These are phyloP conservation scores for Geoglossum glabrum DNA, from an alignment of 495 filamentous ascomycete genomes.

Conservation along the genomic window DNA sequence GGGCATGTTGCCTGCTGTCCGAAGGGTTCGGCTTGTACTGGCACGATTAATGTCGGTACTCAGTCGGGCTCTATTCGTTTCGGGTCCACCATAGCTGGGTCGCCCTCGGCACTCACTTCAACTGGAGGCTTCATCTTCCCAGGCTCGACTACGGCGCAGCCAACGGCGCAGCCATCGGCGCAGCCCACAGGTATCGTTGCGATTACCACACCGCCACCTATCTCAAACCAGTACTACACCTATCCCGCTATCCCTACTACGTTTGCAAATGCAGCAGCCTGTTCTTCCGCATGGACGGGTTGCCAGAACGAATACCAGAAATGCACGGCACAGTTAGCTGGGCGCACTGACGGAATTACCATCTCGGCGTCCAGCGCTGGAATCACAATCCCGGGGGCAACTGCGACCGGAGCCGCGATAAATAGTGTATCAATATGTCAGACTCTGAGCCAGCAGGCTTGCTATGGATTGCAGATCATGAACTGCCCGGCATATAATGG, in stretches of 20 bases:
- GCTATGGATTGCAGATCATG: constrained; percentile 33
- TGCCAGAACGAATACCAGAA: constrained; percentile 43
- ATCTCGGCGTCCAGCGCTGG: constrained; percentile 36
- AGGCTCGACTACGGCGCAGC: background rate
- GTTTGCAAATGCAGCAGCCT: constrained; percentile 39
- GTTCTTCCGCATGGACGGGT: constrained; percentile 43
- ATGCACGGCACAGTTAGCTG: constrained; percentile 37
- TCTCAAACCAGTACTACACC: constrained; percentile 36
- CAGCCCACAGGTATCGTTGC: background rate
- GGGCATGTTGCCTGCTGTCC: constrained; percentile 6
- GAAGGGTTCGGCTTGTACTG: constrained; percentile 2
- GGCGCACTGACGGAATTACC: constrained; percentile 31
- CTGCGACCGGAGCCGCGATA: constrained; percentile 16
- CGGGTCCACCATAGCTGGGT: background rate
- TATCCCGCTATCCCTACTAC: constrained; percentile 48
- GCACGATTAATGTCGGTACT: background rate
- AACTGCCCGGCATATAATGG: constrained; percentile 28
- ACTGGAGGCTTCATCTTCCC: constrained; percentile 4
- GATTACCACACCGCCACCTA: constrained; percentile 2
- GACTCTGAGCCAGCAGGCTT: constrained; percentile 38
- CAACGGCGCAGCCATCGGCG: constrained; percentile 5
- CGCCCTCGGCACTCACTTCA: background rate
- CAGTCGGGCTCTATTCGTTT: background rate
- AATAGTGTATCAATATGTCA: constrained; percentile 44
- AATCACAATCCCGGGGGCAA: constrained; percentile 25